Evolutionary conservation across 768 basidiomycete genomes (phyloP).

Genomic region (Boletus bicolor): DNA sequence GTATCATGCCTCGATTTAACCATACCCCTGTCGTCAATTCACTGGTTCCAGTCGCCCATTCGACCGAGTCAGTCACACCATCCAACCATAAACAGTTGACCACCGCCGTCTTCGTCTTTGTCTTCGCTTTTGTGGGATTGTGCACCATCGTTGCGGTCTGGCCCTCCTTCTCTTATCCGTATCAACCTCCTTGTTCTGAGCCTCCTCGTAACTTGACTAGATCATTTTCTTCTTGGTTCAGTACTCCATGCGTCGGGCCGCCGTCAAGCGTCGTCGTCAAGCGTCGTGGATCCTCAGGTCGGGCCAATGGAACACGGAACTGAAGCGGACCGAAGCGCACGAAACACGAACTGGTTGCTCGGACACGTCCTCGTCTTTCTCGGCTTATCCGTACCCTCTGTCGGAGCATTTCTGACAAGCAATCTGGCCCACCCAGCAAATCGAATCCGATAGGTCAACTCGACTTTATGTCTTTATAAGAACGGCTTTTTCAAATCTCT

Average conservation of each 20-base stretch:
- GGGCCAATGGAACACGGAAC: slow-evolving; percentile 19
- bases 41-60: slow-evolving; percentile 1
- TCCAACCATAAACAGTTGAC: background rate
- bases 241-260: slow-evolving; percentile 12
- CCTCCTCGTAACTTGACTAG: background rate
- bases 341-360: slow-evolving; percentile 10
- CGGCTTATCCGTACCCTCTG: slow-evolving; percentile 15
- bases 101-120: background rate
- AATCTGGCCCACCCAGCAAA: background rate
- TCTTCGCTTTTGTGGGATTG: background rate
- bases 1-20: background rate
- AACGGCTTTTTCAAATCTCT: background rate
- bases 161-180: background rate
- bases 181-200: background rate
- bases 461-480: background rate
- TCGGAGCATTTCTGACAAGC: slow-evolving; percentile 12
- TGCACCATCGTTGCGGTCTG: slow-evolving; percentile 12
- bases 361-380: slow-evolving; percentile 15
- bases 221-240: slow-evolving; percentile 15
- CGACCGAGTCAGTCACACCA: background rate
- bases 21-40: slow-evolving; percentile 15
- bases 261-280: slow-evolving; percentile 23
- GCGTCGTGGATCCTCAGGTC: slow-evolving; percentile 25
- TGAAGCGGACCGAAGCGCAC: slow-evolving; percentile 9
- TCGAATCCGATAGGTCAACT: background rate